phyloP scores from a whole-genome alignment of 2,329 filamentous ascomycete genomes.

The Cadophora sp. region DNA sequence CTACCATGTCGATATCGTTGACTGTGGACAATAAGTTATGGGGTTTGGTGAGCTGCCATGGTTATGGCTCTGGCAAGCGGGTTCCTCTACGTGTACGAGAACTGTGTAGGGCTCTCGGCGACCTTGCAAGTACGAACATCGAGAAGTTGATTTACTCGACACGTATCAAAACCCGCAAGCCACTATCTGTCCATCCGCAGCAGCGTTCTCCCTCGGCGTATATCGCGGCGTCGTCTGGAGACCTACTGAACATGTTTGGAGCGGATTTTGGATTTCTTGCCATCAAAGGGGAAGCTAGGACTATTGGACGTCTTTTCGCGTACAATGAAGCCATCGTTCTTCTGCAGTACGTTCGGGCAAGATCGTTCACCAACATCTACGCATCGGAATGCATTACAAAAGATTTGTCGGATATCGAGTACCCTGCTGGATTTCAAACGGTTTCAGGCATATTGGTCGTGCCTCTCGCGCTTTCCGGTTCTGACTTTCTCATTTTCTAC shows the following conservation, averaged over 20 bases:
- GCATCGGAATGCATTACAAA: constrained; percentile 30
- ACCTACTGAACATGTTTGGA: constrained; percentile 34
- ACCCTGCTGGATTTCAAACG: constrained; percentile 12
- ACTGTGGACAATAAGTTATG: constrained; percentile 84
- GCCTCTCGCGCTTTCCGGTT: constrained; percentile 28
- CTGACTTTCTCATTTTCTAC: constrained; percentile 37
- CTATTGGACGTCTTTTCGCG: constrained; percentile 33
- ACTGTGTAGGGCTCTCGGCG: constrained; percentile 80
- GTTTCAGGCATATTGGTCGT: constrained; percentile 35
- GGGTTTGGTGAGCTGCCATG: constrained; percentile 86
- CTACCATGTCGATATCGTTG: constrained; percentile 91
- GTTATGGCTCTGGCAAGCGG: constrained; percentile 82
- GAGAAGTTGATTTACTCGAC: constrained; percentile 32
- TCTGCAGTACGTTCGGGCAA: constrained; percentile 33
- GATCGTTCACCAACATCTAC: constrained; percentile 25
- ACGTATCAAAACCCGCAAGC: constrained; percentile 31
- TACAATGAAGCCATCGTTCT: constrained; percentile 36
- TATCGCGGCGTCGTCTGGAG: constrained; percentile 32
- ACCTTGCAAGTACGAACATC: constrained; percentile 33
- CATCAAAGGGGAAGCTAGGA: constrained; percentile 34
- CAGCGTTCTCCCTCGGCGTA: constrained; percentile 33
- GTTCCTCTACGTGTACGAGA: constrained; percentile 89
- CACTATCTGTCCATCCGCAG: constrained; percentile 21
- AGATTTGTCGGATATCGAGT: constrained; percentile 31
- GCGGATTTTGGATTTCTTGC: constrained; percentile 36